phyloP scores from a whole-genome alignment of 768 basidiomycete species.

The Boletus rubroflammeus region DNA sequence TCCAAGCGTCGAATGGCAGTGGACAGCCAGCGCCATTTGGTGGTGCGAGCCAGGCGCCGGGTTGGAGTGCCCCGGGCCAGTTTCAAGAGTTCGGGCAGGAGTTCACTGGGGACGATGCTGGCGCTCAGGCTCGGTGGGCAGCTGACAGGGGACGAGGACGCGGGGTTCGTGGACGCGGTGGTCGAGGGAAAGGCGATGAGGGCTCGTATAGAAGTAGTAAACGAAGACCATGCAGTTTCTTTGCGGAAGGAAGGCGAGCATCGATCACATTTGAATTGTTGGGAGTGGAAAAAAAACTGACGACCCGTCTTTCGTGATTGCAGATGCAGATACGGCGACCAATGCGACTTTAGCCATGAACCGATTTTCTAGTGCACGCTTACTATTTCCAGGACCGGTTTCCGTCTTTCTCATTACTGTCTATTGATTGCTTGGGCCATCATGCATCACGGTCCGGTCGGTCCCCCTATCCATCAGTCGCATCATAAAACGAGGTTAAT shows the following conservation, averaged over 20 bases:
- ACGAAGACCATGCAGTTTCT: conserved; percentile 89
- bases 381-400: not conserved
- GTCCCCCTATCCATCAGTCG: not conserved
- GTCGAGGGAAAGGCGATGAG: conserved; percentile 52
- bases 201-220: conserved; percentile 74
- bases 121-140: conserved; percentile 44
- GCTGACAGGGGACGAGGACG: conserved; percentile 49
- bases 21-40: conserved; percentile 35
- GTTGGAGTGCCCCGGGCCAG: conserved; percentile 38
- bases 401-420: conserved; percentile 11
- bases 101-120: conserved; percentile 42
- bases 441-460: not conserved
- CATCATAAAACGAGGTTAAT: conserved; percentile 12
- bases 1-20: conserved; percentile 26
- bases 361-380: conserved; percentile 29
- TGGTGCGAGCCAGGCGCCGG: conserved; percentile 33
- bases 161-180: conserved; percentile 55
- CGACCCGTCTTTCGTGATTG: conserved; percentile 39
- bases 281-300: conserved; percentile 34
- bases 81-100: conserved; percentile 49
- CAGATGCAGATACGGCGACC: conserved; percentile 88
- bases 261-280: conserved; percentile 36
- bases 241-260: conserved; percentile 91
- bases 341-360: conserved; percentile 82
- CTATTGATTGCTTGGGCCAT: conserved; percentile 13